A percentile compares a stretch with the other conserved stretches of the same genome.
These are phyloP conservation scores for Senna siamea DNA, from an alignment of 306 rosid genomes.

Conservation along the genomic window DNA sequence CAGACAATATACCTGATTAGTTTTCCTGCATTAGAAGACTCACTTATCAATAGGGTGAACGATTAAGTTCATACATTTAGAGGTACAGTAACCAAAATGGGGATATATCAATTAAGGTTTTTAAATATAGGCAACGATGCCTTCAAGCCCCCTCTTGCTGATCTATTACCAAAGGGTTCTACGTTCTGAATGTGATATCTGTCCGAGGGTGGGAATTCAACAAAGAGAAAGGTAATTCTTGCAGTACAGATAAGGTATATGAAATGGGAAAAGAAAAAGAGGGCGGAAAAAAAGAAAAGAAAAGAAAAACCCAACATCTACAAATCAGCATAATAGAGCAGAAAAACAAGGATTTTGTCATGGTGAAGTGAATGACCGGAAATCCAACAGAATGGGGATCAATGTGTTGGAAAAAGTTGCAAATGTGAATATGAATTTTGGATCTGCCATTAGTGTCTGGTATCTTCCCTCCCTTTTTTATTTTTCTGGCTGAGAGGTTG, in stretches of 20 bases:
- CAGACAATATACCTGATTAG: constrained; percentile 3
- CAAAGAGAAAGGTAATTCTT: not conserved
- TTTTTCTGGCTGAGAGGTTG: too few relatives aligned
- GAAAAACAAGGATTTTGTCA: not conserved
- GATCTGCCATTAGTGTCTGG: not conserved
- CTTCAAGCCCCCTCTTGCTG: constrained; percentile 3
- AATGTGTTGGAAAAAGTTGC: not conserved
- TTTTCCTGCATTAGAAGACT: not conserved
- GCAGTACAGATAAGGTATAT: not conserved
- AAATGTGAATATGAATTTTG: not conserved
- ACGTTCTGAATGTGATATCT: not conserved
- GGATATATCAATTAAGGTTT: not conserved
- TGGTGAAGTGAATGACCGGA: not conserved
- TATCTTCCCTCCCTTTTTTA: not conserved
- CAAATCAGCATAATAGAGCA: too few relatives aligned
- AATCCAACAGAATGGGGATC: not conserved
- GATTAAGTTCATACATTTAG: not conserved
- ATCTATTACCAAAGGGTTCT: not conserved
- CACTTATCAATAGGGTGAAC: constrained; percentile 11
- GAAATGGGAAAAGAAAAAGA: not conserved
- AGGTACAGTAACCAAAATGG: not conserved
- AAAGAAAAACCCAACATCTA: not conserved
- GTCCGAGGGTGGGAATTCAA: not conserved
- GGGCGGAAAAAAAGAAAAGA: too few relatives aligned
- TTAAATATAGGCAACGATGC: not conserved